Percentiles rank a stretch among this genome's conserved stretches.
Conservation (phyloP, 2,329 filamentous ascomycete genomes). For the Dothistroma pini region DNA sequence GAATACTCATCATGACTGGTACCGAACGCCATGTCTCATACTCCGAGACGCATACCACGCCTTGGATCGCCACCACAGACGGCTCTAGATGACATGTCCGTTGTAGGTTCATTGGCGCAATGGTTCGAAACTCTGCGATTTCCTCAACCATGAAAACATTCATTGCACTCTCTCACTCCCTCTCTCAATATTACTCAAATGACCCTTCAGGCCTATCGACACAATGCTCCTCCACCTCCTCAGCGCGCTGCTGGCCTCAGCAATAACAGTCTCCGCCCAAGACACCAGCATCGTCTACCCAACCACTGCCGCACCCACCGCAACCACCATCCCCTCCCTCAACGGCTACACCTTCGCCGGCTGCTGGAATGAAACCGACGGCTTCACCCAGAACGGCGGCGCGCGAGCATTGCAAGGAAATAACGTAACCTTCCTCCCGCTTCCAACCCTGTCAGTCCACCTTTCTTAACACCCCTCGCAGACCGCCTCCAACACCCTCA, state of each 20-base stretch:
- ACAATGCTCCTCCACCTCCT: background rate
- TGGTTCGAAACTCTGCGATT: background rate
- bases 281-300: constrained; percentile 27
- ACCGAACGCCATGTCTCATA: background rate
- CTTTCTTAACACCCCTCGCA: constrained; percentile 4
- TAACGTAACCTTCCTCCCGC: constrained; percentile 30
- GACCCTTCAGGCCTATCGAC: background rate
- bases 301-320: constrained; percentile 27
- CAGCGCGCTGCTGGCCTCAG: background rate
- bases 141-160: background rate
- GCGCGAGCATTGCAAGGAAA: constrained; percentile 48
- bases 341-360: constrained; percentile 51
- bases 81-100: background rate
- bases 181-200: too few relatives aligned
- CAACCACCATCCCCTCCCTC: constrained; percentile 21
- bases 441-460: background rate
- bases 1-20: too few relatives aligned
- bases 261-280: constrained; percentile 13
- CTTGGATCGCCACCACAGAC: background rate
- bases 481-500: constrained; percentile 46
- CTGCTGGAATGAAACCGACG: constrained; percentile 58
- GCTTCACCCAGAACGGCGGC: constrained; percentile 36
- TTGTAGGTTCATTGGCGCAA: background rate
- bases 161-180: background rate
- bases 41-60: background rate